Conservation (phyloP, 176 grass and related monocot species). For the Paspalum vaginatum region DNA sequence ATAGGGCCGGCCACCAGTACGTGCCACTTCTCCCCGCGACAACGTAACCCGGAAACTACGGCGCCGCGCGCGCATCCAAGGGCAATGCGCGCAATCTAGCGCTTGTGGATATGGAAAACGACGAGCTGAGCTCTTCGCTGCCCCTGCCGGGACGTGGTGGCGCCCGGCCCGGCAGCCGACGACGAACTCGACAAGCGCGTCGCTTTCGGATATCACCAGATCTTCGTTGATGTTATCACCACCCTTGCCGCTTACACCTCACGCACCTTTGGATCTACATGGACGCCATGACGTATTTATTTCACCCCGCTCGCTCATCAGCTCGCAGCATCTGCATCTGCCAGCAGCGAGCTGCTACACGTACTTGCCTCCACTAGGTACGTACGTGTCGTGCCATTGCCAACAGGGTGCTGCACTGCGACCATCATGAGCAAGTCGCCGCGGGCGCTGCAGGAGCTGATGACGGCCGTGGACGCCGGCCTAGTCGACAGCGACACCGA, state of each 20-base stretch:
- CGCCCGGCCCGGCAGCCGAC: background rate
- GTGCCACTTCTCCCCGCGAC: slow-evolving; percentile 21
- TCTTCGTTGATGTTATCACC: slow-evolving; percentile 53
- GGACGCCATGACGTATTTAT: slow-evolving; percentile 20
- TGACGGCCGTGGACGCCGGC: slow-evolving; percentile 39
- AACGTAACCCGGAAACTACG: slow-evolving; percentile 1
- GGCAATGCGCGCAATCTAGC: background rate
- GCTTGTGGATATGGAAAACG: slow-evolving; percentile 3
- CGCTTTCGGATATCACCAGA: slow-evolving; percentile 21
- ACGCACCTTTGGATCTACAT: slow-evolving; percentile 19
- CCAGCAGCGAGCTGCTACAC: too few relatives aligned
- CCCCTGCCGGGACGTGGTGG: background rate
- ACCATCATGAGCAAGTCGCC: slow-evolving; percentile 29
- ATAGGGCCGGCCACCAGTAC: slow-evolving; percentile 6
- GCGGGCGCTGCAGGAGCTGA: slow-evolving; percentile 31
- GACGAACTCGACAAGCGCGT: slow-evolving; percentile 1
- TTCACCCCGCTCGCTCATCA: background rate
- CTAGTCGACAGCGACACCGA: background rate
- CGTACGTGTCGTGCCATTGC: background rate
- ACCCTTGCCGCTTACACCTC: slow-evolving; percentile 23
- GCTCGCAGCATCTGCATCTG: too few relatives aligned
- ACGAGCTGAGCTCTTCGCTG: background rate
- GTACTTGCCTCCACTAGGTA: background rate
- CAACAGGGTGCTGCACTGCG: too few relatives aligned
- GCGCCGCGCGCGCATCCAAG: background rate